Conservation (phyloP, 2,329 filamentous ascomycete genomes). For the Dactylella cylindrospora region DNA sequence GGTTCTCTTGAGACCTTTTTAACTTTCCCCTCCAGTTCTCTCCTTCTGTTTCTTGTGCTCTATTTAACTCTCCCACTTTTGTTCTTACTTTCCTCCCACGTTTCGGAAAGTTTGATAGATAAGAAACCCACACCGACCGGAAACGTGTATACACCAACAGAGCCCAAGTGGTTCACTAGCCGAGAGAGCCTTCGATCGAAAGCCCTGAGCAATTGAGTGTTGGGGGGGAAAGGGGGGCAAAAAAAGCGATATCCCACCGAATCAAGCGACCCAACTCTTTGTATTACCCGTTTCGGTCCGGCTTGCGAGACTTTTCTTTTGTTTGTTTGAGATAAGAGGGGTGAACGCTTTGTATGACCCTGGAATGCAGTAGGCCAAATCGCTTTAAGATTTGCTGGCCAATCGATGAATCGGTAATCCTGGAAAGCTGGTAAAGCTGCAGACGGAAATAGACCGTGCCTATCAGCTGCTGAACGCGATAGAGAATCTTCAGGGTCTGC, state of each 20-base stretch:
- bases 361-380: too few species aligned
- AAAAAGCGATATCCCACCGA: background rate
- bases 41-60: slow-evolving; percentile 32
- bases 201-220: background rate
- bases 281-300: slow-evolving; percentile 11
- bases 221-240: background rate
- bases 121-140: slow-evolving; percentile 12
- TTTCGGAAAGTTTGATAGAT: slow-evolving; percentile 44
- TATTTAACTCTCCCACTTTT: slow-evolving; percentile 33
- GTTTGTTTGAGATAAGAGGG: slow-evolving; percentile 15
- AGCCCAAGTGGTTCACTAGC: background rate
- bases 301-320: background rate
- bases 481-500: too few species aligned
- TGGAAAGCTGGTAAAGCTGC: background rate
- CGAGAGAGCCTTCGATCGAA: too few species aligned
- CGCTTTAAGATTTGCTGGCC: slow-evolving; percentile 5
- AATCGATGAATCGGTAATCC: slow-evolving; percentile 39
- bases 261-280: background rate
- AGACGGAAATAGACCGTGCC: too few species aligned
- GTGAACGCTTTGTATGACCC: slow-evolving; percentile 7
- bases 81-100: slow-evolving; percentile 26
- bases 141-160: background rate
- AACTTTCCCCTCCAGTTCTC: slow-evolving; percentile 11
- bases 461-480: slow-evolving; percentile 10
- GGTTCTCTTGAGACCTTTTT: slow-evolving; percentile 24